Evolutionary conservation across 345 rosid genomes (phyloP).

Genomic region (Noccaea bulbosa): DNA sequence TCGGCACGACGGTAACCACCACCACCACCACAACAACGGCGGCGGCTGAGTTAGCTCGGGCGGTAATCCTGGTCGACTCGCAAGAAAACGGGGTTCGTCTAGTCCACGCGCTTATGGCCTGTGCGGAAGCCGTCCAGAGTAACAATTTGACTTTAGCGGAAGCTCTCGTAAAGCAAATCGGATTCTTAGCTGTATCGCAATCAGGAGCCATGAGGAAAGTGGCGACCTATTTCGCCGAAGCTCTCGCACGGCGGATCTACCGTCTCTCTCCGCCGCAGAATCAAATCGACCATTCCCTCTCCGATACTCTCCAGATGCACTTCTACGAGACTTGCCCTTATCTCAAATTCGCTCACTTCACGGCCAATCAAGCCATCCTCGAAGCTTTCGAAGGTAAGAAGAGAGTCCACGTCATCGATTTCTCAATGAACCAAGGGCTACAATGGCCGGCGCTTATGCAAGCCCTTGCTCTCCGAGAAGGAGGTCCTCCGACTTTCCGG

Average conservation of each 20-base stretch:
- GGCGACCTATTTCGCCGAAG: conserved; percentile 83
- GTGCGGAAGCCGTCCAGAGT: conserved; percentile 78
- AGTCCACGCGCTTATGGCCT: conserved; percentile 78
- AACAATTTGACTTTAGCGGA: conserved; percentile 57
- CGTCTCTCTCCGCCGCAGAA: conserved; percentile 59
- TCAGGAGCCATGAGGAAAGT: conserved; percentile 88
- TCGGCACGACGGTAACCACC: conserved; percentile 31
- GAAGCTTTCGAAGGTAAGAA: conserved; percentile 75
- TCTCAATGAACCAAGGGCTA: conserved; percentile 76
- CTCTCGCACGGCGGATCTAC: conserved; percentile 78
- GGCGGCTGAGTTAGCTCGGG: conserved; percentile 51
- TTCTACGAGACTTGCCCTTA: conserved; percentile 89
- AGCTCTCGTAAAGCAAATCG: conserved; percentile 68
- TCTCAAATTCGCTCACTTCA: conserved; percentile 89
- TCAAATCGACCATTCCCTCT: conserved; percentile 52
- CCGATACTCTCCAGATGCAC: conserved; percentile 79
- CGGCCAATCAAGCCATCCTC: conserved; percentile 85
- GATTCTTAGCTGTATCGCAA: conserved; percentile 64
- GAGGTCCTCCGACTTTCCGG: conserved; percentile 77
- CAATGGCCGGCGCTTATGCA: conserved; percentile 95
- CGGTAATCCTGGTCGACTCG: conserved; percentile 69
- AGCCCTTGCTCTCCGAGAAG: conserved; percentile 68
- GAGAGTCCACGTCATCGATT: conserved; percentile 78
- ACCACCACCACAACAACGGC: neutral
- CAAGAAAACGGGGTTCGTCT: conserved; percentile 79